phyloP scores from a whole-genome alignment of 1,139 yeast genomes.

The Magnusiomyces tetraspermus region DNA sequence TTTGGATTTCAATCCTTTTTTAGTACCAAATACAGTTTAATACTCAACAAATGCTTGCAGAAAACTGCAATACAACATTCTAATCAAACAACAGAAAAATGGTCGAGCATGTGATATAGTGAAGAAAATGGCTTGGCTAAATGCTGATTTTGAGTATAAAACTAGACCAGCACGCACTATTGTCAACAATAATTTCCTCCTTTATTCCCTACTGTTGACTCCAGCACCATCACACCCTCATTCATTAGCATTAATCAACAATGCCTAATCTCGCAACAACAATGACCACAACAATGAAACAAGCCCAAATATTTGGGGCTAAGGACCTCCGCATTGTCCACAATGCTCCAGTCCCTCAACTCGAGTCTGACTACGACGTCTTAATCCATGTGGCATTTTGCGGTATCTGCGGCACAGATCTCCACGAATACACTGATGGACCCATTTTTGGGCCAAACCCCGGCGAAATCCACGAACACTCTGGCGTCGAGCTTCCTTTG shows the following conservation, averaged over 20 bases:
- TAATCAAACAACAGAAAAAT: too few relatives aligned
- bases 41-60: too few relatives aligned
- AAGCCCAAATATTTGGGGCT: conserved; percentile 11
- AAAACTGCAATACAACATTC: too few relatives aligned
- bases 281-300: conserved; percentile 6
- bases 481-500: conserved; percentile 30
- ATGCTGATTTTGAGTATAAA: too few relatives aligned
- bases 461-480: conserved; percentile 19
- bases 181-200: too few relatives aligned
- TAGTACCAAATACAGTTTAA: too few relatives aligned
- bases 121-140: too few relatives aligned
- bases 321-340: conserved; percentile 11
- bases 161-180: too few relatives aligned
- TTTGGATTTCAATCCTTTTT: too few relatives aligned
- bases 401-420: conserved; percentile 47
- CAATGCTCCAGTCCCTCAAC: conserved; percentile 3
- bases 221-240: not conserved
- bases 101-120: too few relatives aligned
- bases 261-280: too few relatives aligned
- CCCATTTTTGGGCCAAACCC: conserved; percentile 38
- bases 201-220: too few relatives aligned
- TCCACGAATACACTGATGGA: conserved; percentile 40
- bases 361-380: conserved; percentile 30
- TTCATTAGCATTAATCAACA: not conserved
- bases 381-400: conserved; percentile 40